Base-by-base conservation (phyloP, 306 rosid species). In the Quercus gilva region DNA sequence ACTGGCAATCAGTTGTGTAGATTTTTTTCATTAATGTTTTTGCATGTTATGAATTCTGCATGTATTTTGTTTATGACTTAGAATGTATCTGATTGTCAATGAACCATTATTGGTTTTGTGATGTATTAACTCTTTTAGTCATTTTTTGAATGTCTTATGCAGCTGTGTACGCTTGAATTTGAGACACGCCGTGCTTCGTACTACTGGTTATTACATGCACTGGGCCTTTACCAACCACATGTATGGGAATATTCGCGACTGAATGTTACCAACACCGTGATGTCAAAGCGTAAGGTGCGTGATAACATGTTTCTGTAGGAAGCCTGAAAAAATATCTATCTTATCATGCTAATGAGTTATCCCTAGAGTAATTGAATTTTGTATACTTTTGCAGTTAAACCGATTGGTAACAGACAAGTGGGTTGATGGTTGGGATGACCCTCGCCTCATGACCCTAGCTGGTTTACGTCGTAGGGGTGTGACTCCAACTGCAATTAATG, bases 371-470 rank as follows among this genome's bases (percentile, higher is more conserved):
- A 13, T 28, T 55, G 51, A 61, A 33, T 55, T 70, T 81, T 73
- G 21, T 71, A 57, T 83, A 61, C 79, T 82, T 81, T 74, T 81
- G 76, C 84, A 96, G 99, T 82, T 96, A 80, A 96, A 96, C 85
- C 88, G 91, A 37, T 79, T 96, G 33, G 99, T 96, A 82, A 96
- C 92, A 12, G 93, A 91, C 59, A 93, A 89, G 55, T 90, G 97
- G 98, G 98, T 96, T 73, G 96, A 96, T 76, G 96, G 98, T 69
- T 96, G 99, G 99, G 99, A 96, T 89, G 99, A 96, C 81, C 98
- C 99, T 53, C 98, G 98, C 12, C 92, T 96, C 69, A 89, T 96
- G 96, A 96, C 98, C 25, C 86, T 96, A 72, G 93, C 98, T 52
- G 99, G 99, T 76, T 89, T 96, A 84, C 82, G 90, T 78, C 99